These are phyloP conservation scores for Drosera spatulata DNA, from an alignment of 179 eudicot species.

Conservation along the genomic window DNA sequence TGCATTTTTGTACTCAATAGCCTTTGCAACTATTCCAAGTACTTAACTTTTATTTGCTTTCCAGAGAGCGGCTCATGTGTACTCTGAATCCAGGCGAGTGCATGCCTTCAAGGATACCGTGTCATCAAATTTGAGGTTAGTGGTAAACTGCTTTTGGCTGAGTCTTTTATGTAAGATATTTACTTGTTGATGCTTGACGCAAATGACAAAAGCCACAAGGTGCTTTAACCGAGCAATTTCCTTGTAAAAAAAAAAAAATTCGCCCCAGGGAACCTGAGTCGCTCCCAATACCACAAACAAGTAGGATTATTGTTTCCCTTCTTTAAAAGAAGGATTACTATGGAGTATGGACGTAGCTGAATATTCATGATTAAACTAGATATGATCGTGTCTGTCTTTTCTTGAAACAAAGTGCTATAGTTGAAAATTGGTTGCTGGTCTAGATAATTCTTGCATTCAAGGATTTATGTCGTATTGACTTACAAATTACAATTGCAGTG, in stretches of 20 bases:
- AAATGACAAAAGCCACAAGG: no score
- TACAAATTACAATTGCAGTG: constrained; percentile 36
- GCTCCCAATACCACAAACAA: no score
- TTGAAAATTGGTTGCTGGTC: neutral
- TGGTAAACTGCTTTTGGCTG: neutral
- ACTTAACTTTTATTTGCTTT: neutral
- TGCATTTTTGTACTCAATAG: no score
- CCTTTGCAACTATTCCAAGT: constrained; percentile 2
- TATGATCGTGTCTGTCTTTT: neutral
- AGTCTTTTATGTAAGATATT: neutral
- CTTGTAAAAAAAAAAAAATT: neutral
- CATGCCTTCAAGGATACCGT: constrained; percentile 90
- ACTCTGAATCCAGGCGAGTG: constrained; percentile 95
- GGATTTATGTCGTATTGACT: neutral
- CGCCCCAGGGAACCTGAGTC: no score
- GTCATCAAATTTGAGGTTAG: constrained; percentile 59
- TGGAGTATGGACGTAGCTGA: no score
- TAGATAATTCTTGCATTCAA: constrained; percentile 7
- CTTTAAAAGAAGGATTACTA: no score
- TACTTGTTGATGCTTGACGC: neutral
- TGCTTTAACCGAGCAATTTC: no score
- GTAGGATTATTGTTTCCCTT: no score
- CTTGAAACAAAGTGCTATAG: neutral
- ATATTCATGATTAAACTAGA: no score
- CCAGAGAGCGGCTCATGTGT: constrained; percentile 97